Base-by-base conservation (phyloP, 164 flowering plant species). In the Tetrastigma voinierianum region DNA sequence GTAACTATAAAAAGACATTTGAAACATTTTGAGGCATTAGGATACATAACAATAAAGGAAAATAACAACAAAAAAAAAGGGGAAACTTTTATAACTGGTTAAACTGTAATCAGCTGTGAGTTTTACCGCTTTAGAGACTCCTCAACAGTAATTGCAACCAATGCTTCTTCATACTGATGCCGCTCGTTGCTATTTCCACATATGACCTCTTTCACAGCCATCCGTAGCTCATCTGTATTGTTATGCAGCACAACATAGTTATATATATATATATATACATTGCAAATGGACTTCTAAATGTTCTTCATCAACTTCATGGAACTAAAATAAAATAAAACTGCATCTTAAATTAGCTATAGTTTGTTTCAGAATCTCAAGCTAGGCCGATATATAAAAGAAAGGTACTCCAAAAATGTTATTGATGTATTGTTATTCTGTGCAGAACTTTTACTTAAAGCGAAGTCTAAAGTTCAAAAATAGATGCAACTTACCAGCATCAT, bases 121-220 rank as follows among this genome's bases (percentile, higher is more conserved):
- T 18, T 76, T 52, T 67, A 84, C 98, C 94, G 85, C 64, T 81
- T 82, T 74, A 91, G 78, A 68, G 98, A 75, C 63, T 94, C 94
- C 9, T 90, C 98, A 63, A 94, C 87, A n/a, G 98, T 94, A 61
- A 94, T 90, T 49, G 98, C 91, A 67, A 91, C 59, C 43, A 91
- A 55, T 57, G 97, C 98, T 72, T 87, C 95, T 84, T 91, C 86
- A 68, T 88, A 83, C 70, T 81, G 79, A 61, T 20, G 75, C 6
- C 85, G 82, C 56, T 94, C 98, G 62, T 80, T 79, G 13, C 67
- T 82, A 72, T 74, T 76, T 9, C 82, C 95, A 78, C 98, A 94
- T 52, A 94, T 75, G 62, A 86, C 80, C 69, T 88, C 97, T 78
- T 90, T 94, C 47, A 94, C 90, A 77, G 97, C 98, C 90, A 88